A percentile compares a stretch with the other conserved stretches of the same genome.
Conservation (phyloP, 495 filamentous ascomycete species). For the Sordaria brevicollis region DNA sequence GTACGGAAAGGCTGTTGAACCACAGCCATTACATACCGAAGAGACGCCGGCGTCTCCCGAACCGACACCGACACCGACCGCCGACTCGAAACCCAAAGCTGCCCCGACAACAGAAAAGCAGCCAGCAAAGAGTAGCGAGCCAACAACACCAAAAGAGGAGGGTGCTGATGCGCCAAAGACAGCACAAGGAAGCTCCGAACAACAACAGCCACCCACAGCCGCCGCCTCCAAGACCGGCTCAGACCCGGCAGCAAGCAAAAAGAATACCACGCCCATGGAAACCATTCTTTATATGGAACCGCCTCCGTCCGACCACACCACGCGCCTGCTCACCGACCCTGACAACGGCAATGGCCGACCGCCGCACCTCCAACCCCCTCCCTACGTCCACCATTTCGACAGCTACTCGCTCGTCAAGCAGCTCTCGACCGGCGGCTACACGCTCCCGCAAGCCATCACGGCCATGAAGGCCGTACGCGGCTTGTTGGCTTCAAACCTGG, state of each 20-base stretch:
- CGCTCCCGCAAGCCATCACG: constrained; percentile 55
- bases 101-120: constrained; percentile 9
- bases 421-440: constrained; percentile 60
- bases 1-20: constrained; percentile 57
- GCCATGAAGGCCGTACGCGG: constrained; percentile 81
- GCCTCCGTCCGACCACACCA: constrained; percentile 26
- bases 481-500: constrained; percentile 66
- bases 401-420: constrained; percentile 77
- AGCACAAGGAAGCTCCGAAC: background rate
- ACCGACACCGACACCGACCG: background rate
- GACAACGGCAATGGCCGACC: constrained; percentile 3
- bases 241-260: constrained; percentile 6
- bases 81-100: constrained; percentile 6
- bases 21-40: constrained; percentile 12
- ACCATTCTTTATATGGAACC: constrained; percentile 52
- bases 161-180: background rate
- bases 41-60: background rate
- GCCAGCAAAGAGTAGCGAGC: constrained; percentile 4
- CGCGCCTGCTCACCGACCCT: background rate
- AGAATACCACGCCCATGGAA: constrained; percentile 44
- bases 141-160: background rate
- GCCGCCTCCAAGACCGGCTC: background rate
- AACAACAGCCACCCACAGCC: background rate
- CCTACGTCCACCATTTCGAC: constrained; percentile 93
- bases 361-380: constrained; percentile 59